Base-by-base conservation (phyloP, 2,329 filamentous ascomycete genomes). In the Beauveria asiatica region DNA sequence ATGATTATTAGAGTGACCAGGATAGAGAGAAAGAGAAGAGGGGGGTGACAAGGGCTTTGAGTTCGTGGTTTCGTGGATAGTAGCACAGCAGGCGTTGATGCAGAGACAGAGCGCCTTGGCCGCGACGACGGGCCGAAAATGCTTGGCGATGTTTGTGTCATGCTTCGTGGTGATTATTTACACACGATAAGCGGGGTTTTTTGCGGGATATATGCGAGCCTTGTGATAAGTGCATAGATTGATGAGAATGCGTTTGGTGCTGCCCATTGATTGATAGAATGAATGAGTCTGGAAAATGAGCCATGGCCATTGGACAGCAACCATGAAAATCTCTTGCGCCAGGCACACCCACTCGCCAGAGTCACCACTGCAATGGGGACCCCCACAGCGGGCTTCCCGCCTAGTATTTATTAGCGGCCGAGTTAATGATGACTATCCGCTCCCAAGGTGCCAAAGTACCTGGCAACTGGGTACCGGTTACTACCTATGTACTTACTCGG, bases 321-420 rank as follows among this genome's bases (percentile, higher is more conserved):
- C 11, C 10, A 33, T 33, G 30, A 33, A 33, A 13, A 37, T 37
- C 33, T 37, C 33, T 37, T 37, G 33, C 33, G 4, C 33, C 11
- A 33, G 30, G 41, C 9, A 27, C 52, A 25, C 13, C 33, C 33
- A 37, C 33, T 37, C n/a, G n/a, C n/a, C n/a, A n/a, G n/a, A n/a
- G n/a, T n/a, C 33, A 13, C 25, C 53, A 46, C n/a, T 45, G 53
- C 4, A 17, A 48, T 39, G 19, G 44, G 44, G 44, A 42, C 17
- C 55, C 54, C 55, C 55, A 50, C 55, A 50, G 55, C 45, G 55
- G 55, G 55, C 45, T 57, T 57, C 45, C 45, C 55, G 55, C 17
- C 10, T 45, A 17, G 21, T n/a, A n/a, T n/a, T n/a, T n/a, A n/a
- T 37, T 46, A 46, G 37, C 21, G 33, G 33, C 51, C 51, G 37